These are phyloP conservation scores for Arachis monticola DNA, from an alignment of 331 rosid genomes.

Conservation along the genomic window DNA sequence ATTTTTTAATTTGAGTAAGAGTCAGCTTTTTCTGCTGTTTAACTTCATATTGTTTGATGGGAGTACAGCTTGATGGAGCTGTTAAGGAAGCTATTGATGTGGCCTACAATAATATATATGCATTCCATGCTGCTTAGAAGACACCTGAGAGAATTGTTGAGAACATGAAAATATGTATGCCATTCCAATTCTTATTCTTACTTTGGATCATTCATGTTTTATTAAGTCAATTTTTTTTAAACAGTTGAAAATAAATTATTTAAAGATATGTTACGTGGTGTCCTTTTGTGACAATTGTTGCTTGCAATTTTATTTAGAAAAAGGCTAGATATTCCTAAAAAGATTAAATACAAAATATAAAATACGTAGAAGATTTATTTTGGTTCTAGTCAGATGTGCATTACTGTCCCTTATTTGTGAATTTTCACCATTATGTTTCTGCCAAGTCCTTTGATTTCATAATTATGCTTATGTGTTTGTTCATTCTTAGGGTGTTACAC, in stretches of 20 bases:
- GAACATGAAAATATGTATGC: too few species aligned
- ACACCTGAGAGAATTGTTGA: too few species aligned
- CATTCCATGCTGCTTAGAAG: too few species aligned
- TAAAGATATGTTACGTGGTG: too few species aligned
- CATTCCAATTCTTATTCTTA: too few species aligned
- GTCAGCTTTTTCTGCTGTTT: not conserved
- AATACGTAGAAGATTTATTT: not conserved
- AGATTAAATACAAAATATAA: not conserved
- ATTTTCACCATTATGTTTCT: not conserved
- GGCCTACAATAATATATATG: too few species aligned
- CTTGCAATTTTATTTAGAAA: not conserved
- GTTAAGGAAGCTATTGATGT: too few species aligned
- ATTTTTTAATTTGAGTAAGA: not conserved
- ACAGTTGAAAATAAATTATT: too few species aligned
- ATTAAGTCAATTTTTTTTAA: too few species aligned
- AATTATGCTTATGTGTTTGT: constrained; percentile 12
- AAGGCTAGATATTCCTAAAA: not conserved
- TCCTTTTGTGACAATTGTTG: not conserved
- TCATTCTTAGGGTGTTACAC: not conserved
- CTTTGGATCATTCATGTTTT: too few species aligned
- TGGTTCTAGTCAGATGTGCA: not conserved
- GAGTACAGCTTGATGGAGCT: too few species aligned
- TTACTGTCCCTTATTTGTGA: not conserved
- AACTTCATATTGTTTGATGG: not conserved
- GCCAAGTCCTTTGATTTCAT: constrained; percentile 6